phyloP scores from a whole-genome alignment of 176 grass and related monocot species.

The Triticum turgidum region DNA sequence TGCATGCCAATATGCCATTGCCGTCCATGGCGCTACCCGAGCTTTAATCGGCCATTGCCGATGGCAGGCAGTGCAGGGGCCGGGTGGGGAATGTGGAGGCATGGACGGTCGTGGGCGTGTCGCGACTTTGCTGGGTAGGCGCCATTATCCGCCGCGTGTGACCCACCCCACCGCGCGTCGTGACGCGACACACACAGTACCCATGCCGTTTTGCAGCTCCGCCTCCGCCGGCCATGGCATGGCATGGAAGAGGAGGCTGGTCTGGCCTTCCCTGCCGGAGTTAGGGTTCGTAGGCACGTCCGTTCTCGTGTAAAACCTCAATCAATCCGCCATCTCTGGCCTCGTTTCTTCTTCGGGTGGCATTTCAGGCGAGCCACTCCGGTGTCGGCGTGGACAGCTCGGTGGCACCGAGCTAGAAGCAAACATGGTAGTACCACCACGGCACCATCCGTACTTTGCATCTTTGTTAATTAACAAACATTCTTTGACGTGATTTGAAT shows the following conservation, averaged over 20 bases:
- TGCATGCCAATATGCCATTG: constrained; percentile 32
- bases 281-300: constrained; percentile 41
- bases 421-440: neutral
- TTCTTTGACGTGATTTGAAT: neutral
- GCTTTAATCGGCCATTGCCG: constrained; percentile 77
- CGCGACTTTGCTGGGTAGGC: constrained; percentile 40
- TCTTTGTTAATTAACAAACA: neutral
- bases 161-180: constrained; percentile 5
- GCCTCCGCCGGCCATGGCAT: neutral
- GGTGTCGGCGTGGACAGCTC: constrained; percentile 14
- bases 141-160: neutral
- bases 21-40: neutral
- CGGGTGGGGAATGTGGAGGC: constrained; percentile 79
- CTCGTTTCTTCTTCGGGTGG: constrained; percentile 6
- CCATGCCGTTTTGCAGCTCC: constrained; percentile 39
- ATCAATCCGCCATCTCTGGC: neutral
- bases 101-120: constrained; percentile 42
- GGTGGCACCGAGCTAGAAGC: neutral
- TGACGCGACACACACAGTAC: constrained; percentile 21
- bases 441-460: neutral
- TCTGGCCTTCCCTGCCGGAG: constrained; percentile 19
- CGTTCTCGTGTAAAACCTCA: constrained; percentile 51
- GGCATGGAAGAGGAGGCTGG: neutral
- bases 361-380: neutral
- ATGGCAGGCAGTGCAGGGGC: constrained; percentile 11